Evolutionary conservation across 805 yeast species (phyloP).

Genomic region (Priceomyces haplophilus): DNA sequence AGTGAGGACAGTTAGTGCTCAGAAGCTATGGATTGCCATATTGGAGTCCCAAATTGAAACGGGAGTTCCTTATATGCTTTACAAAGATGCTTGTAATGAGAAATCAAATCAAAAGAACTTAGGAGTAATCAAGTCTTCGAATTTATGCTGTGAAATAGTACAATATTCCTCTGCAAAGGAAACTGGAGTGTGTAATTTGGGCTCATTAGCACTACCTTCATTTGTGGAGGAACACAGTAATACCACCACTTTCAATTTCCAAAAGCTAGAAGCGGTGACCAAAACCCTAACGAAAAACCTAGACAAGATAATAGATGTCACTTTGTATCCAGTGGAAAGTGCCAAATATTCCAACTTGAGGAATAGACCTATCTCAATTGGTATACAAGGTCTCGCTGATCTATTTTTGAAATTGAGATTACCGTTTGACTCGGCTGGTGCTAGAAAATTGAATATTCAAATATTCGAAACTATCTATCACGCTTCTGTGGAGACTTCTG

Average conservation of each 20-base stretch:
- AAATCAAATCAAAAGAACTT: conserved; percentile 90
- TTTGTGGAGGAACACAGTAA: conserved; percentile 43
- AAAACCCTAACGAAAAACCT: conserved; percentile 78
- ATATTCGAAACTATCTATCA: conserved; percentile 96
- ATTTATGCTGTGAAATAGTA: conserved; percentile 90
- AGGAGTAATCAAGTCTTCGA: conserved; percentile 90
- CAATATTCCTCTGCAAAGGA: conserved; percentile 91
- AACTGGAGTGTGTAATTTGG: conserved; percentile 93
- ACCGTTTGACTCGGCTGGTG: conserved; percentile 83
- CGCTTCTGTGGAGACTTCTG: conserved; percentile 84
- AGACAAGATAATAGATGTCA: conserved; percentile 79
- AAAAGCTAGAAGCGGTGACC: conserved; percentile 67
- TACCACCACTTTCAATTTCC: conserved; percentile 62
- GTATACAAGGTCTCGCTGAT: conserved; percentile 98
- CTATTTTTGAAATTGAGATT: conserved; percentile 73
- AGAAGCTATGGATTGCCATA: conserved; percentile 86
- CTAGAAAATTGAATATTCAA: conserved; percentile 71
- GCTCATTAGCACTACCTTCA: conserved; percentile 84
- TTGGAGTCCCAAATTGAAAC: conserved; percentile 93
- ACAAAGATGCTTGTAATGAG: conserved; percentile 85
- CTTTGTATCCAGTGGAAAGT: conserved; percentile 77
- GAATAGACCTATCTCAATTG: conserved; percentile 93
- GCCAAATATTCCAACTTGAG: conserved; percentile 74
- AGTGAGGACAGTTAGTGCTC: conserved; percentile 70
- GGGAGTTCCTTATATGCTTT: conserved; percentile 92